These are phyloP conservation scores for Verticillium zaregamsianum DNA, from an alignment of 2,329 filamentous ascomycete species.

Conservation along the genomic window DNA sequence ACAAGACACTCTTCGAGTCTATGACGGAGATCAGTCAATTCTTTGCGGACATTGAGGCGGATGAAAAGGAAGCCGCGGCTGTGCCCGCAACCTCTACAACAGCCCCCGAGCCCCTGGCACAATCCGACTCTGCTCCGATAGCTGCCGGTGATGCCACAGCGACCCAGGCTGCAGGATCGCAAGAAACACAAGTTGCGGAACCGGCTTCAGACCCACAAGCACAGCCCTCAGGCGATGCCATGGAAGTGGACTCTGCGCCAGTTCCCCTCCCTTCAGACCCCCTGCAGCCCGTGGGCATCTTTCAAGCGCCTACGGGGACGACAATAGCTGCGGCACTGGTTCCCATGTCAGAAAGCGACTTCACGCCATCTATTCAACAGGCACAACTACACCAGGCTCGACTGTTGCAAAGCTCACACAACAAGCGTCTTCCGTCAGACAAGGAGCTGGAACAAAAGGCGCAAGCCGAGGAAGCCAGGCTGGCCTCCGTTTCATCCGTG, in stretches of 20 bases:
- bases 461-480: slow-evolving; percentile 58
- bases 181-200: not conserved
- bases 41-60: slow-evolving; percentile 53
- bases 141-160: not conserved
- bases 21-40: slow-evolving; percentile 76
- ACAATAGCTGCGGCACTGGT: slow-evolving; percentile 72
- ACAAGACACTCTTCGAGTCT: slow-evolving; percentile 77
- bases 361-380: slow-evolving; percentile 69
- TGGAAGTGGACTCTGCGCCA: slow-evolving; percentile 19
- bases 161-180: not conserved
- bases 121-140: not conserved
- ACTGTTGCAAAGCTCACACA: slow-evolving; percentile 58
- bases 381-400: slow-evolving; percentile 70
- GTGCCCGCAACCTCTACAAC: slow-evolving; percentile 1
- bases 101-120: not conserved
- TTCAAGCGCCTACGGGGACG: slow-evolving; percentile 68
- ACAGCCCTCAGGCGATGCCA: slow-evolving; percentile 14
- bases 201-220: not conserved
- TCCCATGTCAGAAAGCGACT: slow-evolving; percentile 68
- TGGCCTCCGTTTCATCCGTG: slow-evolving; percentile 64
- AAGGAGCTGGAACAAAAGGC: slow-evolving; percentile 71
- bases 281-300: slow-evolving; percentile 62
- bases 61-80: slow-evolving; percentile 13
- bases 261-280: slow-evolving; percentile 20
- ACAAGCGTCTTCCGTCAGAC: slow-evolving; percentile 77